Evolutionary conservation across 78 protist genomes (phyloP).

Genomic region (Dictyostelium discoideum): DNA sequence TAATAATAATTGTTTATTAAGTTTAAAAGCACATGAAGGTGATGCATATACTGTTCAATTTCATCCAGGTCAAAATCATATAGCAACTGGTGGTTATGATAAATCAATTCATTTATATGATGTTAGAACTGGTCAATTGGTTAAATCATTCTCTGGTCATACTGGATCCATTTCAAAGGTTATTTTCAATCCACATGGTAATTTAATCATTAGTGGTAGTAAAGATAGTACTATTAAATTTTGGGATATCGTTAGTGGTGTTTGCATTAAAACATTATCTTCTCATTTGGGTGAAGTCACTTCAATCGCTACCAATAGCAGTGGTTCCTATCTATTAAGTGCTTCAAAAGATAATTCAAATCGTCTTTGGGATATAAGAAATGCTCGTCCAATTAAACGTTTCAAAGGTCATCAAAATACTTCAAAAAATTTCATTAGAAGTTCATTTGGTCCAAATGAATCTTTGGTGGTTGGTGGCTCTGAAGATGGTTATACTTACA

Average conservation of each 20-base stretch:
- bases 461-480: conserved; percentile 87
- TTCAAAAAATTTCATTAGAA: conserved; percentile 85
- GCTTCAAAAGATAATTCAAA: conserved; percentile 90
- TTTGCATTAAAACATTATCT: conserved; percentile 87
- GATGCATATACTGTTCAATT: conserved; percentile 84
- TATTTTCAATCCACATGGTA: conserved; percentile 88
- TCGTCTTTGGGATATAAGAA: conserved; percentile 93
- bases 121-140: conserved; percentile 51
- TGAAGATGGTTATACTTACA: conserved; percentile 86
- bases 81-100: conserved; percentile 90
- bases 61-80: conserved; percentile 86
- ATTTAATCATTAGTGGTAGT: conserved; percentile 89
- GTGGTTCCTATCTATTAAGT: conserved; percentile 78
- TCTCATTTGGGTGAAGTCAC: conserved; percentile 93
- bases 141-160: conserved; percentile 84
- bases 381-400: conserved; percentile 76
- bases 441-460: conserved; percentile 83
- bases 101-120: conserved; percentile 85
- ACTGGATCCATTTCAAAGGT: conserved; percentile 68
- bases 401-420: conserved; percentile 95
- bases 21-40: conserved; percentile 73
- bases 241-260: conserved; percentile 94
- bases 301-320: conserved; percentile 76
- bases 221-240: conserved; percentile 92
- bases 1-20: conserved; percentile 16